These are phyloP conservation scores for Chamaenerion angustifolium DNA, from an alignment of 345 rosid species.

Conservation along the genomic window DNA sequence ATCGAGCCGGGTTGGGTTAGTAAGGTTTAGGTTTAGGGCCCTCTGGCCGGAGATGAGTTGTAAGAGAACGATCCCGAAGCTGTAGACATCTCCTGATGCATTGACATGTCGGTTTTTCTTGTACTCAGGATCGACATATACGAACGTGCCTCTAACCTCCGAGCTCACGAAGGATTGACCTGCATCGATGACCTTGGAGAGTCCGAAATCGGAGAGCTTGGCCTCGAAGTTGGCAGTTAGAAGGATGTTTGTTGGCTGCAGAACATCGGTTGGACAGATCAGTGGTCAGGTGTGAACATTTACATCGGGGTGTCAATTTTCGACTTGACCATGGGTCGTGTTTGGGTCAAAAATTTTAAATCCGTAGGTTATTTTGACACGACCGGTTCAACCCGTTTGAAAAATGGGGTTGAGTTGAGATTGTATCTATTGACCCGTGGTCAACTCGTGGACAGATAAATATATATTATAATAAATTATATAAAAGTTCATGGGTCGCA, in stretches of 20 bases:
- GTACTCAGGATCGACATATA: constrained; percentile 51
- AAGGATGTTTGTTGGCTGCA: constrained; percentile 50
- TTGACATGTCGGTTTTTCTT: constrained; percentile 37
- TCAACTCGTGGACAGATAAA: too few relatives aligned
- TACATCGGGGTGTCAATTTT: too few relatives aligned
- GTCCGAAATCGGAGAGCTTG: constrained; percentile 46
- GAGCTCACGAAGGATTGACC: constrained; percentile 48
- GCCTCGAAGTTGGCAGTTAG: constrained; percentile 31
- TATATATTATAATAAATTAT: too few relatives aligned
- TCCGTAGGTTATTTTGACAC: too few relatives aligned
- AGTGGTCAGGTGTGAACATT: too few relatives aligned
- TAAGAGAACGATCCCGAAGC: constrained; percentile 45
- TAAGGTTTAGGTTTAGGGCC: constrained; percentile 27
- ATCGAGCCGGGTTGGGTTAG: constrained; percentile 29
- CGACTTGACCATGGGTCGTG: too few relatives aligned
- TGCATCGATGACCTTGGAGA: constrained; percentile 44
- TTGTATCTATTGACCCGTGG: too few relatives aligned
- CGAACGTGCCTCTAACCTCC: constrained; percentile 57
- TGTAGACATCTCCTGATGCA: constrained; percentile 44
- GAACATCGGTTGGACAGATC: not conserved
- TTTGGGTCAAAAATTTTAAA: too few relatives aligned
- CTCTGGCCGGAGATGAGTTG: constrained; percentile 49
- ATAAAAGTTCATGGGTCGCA: too few relatives aligned
- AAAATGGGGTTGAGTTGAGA: too few relatives aligned
- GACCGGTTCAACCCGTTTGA: too few relatives aligned